These are phyloP conservation scores for Venturia nashicola DNA, from an alignment of 2,329 filamentous ascomycete genomes.

Conservation along the genomic window DNA sequence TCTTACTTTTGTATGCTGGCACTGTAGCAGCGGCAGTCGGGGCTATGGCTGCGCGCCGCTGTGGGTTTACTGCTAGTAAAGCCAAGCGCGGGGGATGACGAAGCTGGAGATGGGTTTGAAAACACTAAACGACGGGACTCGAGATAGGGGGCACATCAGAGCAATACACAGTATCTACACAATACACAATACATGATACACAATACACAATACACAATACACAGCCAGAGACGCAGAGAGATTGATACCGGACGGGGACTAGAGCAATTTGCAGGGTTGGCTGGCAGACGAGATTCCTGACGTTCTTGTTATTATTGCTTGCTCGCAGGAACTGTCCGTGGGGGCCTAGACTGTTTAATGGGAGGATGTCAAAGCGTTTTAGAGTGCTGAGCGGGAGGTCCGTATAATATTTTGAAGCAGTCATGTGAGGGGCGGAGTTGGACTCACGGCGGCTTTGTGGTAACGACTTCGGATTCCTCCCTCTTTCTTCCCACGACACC, in stretches of 20 bases:
- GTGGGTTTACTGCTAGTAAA: neutral
- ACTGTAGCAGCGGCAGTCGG: neutral
- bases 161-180: no score
- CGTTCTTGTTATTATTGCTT: neutral
- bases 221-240: neutral
- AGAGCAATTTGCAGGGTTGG: no score
- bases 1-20: neutral
- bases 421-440: neutral
- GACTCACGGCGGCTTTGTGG: neutral
- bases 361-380: neutral
- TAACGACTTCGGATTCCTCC: neutral
- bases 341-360: neutral
- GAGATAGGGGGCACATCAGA: neutral
- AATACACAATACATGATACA: no score
- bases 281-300: neutral
- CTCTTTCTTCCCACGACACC: neutral
- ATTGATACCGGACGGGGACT: neutral
- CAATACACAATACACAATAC: no score
- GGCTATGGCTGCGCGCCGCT: neutral
- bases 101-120: neutral
- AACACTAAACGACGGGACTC: neutral
- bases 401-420: neutral
- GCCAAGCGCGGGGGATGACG: neutral
- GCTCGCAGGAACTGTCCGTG: neutral
- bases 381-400: neutral